Evolutionary conservation across 1,284 basidiomycete species (phyloP).

Genomic region (Austroboletus novae-zelandiae): DNA sequence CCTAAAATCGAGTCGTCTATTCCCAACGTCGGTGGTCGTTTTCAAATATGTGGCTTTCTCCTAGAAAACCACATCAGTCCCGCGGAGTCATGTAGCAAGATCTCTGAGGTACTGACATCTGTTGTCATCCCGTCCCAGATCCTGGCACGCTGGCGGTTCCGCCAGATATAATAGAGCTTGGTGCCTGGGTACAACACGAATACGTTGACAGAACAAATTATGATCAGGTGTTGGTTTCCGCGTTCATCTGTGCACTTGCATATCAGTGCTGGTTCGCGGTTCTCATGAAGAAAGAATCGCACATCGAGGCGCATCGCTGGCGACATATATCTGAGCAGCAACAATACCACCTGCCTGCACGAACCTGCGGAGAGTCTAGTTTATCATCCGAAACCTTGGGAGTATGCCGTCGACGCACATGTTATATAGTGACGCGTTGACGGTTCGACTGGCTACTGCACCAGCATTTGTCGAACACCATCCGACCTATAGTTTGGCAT

Average conservation of each 20-base stretch:
- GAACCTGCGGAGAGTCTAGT: slow-evolving; percentile 29
- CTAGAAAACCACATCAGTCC: slow-evolving; percentile 10
- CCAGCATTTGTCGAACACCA: slow-evolving; percentile 58
- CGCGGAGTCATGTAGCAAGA: neutral
- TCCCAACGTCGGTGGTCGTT: slow-evolving; percentile 42
- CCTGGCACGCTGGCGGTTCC: slow-evolving; percentile 45
- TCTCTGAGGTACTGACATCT: neutral
- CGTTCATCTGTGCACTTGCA: slow-evolving; percentile 38
- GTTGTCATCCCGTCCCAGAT: slow-evolving; percentile 40
- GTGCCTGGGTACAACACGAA: slow-evolving; percentile 48
- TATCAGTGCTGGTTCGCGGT: too few species aligned
- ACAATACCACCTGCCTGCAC: slow-evolving; percentile 48
- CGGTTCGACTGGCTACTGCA: slow-evolving; percentile 52
- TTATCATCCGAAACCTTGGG: too few species aligned
- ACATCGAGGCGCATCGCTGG: slow-evolving; percentile 49
- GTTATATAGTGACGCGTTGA: slow-evolving; percentile 57
- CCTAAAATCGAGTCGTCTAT: slow-evolving; percentile 38
- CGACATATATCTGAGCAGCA: slow-evolving; percentile 46
- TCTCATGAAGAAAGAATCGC: neutral
- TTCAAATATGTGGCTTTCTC: slow-evolving; percentile 41
- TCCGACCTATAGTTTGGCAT: slow-evolving; percentile 37
- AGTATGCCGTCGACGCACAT: slow-evolving; percentile 33
- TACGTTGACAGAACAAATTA: slow-evolving; percentile 45
- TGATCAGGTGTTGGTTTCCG: slow-evolving; percentile 48
- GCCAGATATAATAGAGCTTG: slow-evolving; percentile 51